Evolutionary conservation across 192 early-diverging fungal genomes (phyloP), one percentile per base, ranked within the genome.

Genomic region (Backusella mclennaniae): DNA sequence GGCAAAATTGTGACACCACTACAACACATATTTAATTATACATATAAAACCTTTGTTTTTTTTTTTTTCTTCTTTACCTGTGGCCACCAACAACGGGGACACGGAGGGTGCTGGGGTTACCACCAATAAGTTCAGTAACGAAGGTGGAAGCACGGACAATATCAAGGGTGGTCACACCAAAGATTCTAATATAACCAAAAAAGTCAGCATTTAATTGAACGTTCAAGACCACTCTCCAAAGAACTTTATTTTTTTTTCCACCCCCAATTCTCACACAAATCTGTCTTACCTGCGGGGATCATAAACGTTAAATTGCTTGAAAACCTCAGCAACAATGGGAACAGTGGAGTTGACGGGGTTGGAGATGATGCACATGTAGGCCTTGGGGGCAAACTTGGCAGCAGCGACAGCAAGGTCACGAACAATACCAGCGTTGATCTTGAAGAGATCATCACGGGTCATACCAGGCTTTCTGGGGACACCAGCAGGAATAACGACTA

Each of bases 281-380:
- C 23, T 71, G 41, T 39, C 26, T 59, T 73, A 74, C 73, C 56
- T 74, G 66, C 66, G 59, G 76, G 93, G 90, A 81, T 97, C 92
- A 83, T 93, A 96, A 72, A 95, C 93, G 76, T 90, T 90, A 73
- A 67, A 67, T 49, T 93, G 90, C 92, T 96, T 96, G 83, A 96
- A 91, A 46, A 94, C 92, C 86, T 97, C 95, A 74, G 96, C 91
- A 86, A 95, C 91, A 79, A 97, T 97, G 69, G 96, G 96, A 59
- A 97, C 96, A 78, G 96, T 97, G 53, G 95, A 96, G 94, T 97
- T 97, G 78, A 97, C 96, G n/a, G 96, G 96, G 92, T 97, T 97
- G 77, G 96, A 91, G 84, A 97, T 97, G 80, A 97, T 87, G 31
- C 94, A 87, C 80, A 96, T 75, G 66, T 42, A 73, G 23, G 78